These are phyloP conservation scores for Nitzschia sp. DNA, from an alignment of 108 stramenopile genomes.

Conservation along the genomic window DNA sequence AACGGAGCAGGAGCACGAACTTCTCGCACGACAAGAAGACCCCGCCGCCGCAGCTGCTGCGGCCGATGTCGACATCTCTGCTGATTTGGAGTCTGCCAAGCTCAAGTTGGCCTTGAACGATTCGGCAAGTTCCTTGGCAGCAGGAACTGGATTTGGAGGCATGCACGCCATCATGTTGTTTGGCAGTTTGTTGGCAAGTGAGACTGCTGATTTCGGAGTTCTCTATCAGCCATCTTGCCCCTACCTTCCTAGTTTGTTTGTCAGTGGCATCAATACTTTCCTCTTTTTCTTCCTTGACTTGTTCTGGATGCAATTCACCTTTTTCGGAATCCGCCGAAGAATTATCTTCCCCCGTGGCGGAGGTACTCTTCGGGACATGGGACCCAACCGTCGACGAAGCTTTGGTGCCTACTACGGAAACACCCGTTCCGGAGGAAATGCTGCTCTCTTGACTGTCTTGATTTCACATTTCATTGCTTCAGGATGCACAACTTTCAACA, in stretches of 20 bases:
- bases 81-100: constrained; percentile 54
- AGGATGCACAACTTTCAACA: constrained; percentile 47
- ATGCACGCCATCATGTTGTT: constrained; percentile 79
- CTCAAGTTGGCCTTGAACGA: constrained; percentile 77
- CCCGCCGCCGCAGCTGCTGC: constrained; percentile 10
- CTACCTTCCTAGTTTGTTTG: constrained; percentile 59
- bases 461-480: constrained; percentile 43
- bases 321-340: constrained; percentile 81
- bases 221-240: constrained; percentile 74
- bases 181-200: constrained; percentile 72
- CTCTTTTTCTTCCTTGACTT: constrained; percentile 77
- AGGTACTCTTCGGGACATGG: constrained; percentile 29
- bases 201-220: constrained; percentile 62
- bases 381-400: constrained; percentile 15
- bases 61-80: constrained; percentile 1
- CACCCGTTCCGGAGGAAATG: constrained; percentile 45
- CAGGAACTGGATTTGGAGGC: constrained; percentile 78
- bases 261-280: constrained; percentile 61
- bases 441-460: constrained; percentile 42
- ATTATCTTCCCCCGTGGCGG: constrained; percentile 46
- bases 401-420: constrained; percentile 52
- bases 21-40: constrained; percentile 9
- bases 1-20: constrained; percentile 20
- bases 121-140: constrained; percentile 66
- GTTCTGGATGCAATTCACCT: constrained; percentile 81